phyloP scores from a whole-genome alignment of 2,329 filamentous ascomycete species.

The Paradendryphiella salina region DNA sequence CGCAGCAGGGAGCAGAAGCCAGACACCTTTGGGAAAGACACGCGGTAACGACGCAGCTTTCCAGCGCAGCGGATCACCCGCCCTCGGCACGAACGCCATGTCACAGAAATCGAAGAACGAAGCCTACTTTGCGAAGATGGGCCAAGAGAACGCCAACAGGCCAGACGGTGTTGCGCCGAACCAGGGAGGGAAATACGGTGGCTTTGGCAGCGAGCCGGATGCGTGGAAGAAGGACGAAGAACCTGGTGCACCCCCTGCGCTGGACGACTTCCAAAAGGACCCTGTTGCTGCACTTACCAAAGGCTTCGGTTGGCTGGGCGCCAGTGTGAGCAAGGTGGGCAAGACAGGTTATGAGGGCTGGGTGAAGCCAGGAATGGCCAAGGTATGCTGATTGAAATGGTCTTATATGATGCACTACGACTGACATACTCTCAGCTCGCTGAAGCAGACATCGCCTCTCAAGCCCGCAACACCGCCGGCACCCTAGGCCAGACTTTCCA shows the following conservation, averaged over 20 bases:
- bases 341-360: constrained; percentile 89
- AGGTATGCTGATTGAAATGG: constrained; percentile 58
- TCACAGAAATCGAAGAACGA: constrained; percentile 70
- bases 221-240: constrained; percentile 52
- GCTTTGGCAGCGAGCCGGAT: constrained; percentile 80
- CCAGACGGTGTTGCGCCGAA: constrained; percentile 76
- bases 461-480: constrained; percentile 63
- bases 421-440: constrained; percentile 62
- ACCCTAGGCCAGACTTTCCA: constrained; percentile 64
- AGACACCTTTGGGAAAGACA: constrained; percentile 47
- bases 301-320: constrained; percentile 92
- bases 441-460: constrained; percentile 60
- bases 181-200: constrained; percentile 89
- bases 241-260: constrained; percentile 60
- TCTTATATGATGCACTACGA: not conserved
- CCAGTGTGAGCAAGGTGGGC: constrained; percentile 84
- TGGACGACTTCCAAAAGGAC: constrained; percentile 91
- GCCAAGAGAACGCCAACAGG: constrained; percentile 77
- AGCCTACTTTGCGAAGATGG: constrained; percentile 84
- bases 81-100: constrained; percentile 46
- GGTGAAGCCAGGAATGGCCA: constrained; percentile 88
- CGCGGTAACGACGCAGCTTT: constrained; percentile 37
- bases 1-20: constrained; percentile 43
- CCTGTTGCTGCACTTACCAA: constrained; percentile 86
- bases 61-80: constrained; percentile 44